Evolutionary conservation across 2,329 filamentous ascomycete genomes (phyloP), one percentile per base, ranked within the genome.

Genomic region (Aspergillus sp.): DNA sequence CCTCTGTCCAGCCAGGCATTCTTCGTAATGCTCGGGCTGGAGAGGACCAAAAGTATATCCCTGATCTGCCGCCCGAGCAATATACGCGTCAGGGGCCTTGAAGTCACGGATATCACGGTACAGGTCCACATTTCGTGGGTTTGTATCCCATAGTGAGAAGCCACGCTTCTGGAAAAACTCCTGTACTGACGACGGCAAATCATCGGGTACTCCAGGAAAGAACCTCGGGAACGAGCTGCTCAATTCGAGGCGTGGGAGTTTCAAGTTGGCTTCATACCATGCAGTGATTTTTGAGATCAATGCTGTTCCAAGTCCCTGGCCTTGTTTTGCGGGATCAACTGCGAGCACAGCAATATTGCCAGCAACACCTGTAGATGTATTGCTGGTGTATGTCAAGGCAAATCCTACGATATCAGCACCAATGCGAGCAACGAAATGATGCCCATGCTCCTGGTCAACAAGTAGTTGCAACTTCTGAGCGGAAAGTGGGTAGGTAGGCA

Each of bases 161-260:
- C 79, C 80, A 57, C 79, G 73, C 57, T 80, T 76, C 8, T 74
- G 70, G 51, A 79, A 79, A 61, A 81, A 82, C 2, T 75, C 65
- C 23, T 77, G 74, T 2, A 70, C 66, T 1, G 64, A 52, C 43
- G 70, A 63, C 5, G 74, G 65, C 32, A 81, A 67, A 52, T 79
- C 75, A 2, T 69, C 66, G 2, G 79, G 79, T 3, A 81, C 72
- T 2, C 76, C 78, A 5, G 79, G 79, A 77, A 79, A 82, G 61
- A 82, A 78, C n/a, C 80, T 70, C 32, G 80, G 80, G 45, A 79
- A 79, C 2, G 67, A 63, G 52, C 69, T 72, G 28, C 69, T 70
- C 25, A 74, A 61, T 5, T 71, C 65, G n/a, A 71, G 52, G 2
- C 56, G 64, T 45, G 65, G 64, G 7, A 74, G 55, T 6, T 67